Evolutionary conservation across 805 yeast genomes (phyloP).

Genomic region (Ogataea salicorniae): DNA sequence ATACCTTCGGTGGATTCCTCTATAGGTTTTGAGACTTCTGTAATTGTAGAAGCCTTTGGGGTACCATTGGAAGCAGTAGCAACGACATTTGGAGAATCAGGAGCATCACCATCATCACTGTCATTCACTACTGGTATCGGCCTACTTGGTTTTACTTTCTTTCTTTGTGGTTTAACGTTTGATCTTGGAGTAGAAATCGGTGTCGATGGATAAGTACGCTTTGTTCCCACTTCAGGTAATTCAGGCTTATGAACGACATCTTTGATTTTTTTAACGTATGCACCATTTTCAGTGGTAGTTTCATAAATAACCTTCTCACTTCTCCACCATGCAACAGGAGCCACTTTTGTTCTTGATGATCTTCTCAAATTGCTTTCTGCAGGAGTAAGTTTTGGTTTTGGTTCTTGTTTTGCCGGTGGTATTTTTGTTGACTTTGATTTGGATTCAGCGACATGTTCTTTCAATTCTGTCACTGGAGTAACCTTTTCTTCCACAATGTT

Average conservation of each 20-base stretch:
- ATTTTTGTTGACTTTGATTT: neutral
- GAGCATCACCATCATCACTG: too few relatives aligned
- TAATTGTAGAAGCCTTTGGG: too few relatives aligned
- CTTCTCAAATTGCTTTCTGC: conserved; percentile 42
- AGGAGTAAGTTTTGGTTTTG: conserved; percentile 4
- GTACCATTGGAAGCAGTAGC: too few relatives aligned
- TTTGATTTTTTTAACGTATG: conserved; percentile 50
- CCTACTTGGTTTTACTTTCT: too few relatives aligned
- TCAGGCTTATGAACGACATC: conserved; percentile 52
- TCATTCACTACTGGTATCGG: too few relatives aligned
- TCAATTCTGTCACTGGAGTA: conserved; percentile 2
- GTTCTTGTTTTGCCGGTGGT: conserved; percentile 1
- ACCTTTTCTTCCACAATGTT: conserved; percentile 6
- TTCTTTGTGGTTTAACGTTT: too few relatives aligned
- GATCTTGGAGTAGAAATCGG: too few relatives aligned
- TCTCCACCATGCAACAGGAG: conserved; percentile 81
- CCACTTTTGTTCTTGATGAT: conserved; percentile 59
- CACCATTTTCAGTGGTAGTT: conserved; percentile 37
- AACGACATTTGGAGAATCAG: too few relatives aligned
- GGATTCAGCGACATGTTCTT: neutral
- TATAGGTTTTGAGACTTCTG: conserved; percentile 11
- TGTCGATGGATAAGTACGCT: conserved; percentile 1
- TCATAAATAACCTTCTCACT: conserved; percentile 69
- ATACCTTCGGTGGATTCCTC: conserved; percentile 28
- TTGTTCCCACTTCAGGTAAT: conserved; percentile 17